Percentiles rank a stretch among this genome's conserved stretches.
phyloP scores from a whole-genome alignment of 2,329 filamentous ascomycete species.

The Chrysoporthe cubensis region DNA sequence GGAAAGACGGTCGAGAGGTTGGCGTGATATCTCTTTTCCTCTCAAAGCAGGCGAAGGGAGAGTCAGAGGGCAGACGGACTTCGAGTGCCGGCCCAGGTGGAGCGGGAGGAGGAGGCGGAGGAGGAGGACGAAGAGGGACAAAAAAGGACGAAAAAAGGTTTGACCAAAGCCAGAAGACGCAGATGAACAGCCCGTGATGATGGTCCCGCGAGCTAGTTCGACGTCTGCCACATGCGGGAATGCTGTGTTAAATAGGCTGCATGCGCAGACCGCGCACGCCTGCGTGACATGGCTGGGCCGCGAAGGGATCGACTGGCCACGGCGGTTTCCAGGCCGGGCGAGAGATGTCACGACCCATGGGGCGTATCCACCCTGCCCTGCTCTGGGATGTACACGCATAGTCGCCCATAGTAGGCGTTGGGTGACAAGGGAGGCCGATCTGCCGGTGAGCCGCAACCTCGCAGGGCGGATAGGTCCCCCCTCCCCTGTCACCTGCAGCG shows the following conservation, averaged over 20 bases:
- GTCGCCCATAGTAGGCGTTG: not conserved
- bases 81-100: conserved; percentile 9
- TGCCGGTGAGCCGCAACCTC: conserved; percentile 24
- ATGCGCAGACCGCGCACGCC: conserved; percentile 9
- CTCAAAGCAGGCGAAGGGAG: conserved; percentile 9
- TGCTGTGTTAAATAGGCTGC: conserved; percentile 29
- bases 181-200: conserved; percentile 5
- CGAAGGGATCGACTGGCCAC: conserved; percentile 14
- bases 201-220: not conserved
- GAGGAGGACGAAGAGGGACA: conserved; percentile 3
- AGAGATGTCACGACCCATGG: conserved; percentile 8
- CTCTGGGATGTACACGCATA: too few species aligned
- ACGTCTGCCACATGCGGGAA: conserved; percentile 24
- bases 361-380: not conserved
- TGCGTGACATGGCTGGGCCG: conserved; percentile 15
- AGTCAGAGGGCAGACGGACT: conserved; percentile 18
- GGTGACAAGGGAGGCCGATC: conserved; percentile 24
- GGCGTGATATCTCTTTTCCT: not conserved
- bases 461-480: not conserved
- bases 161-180: conserved; percentile 6
- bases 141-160: too few species aligned
- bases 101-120: not conserved
- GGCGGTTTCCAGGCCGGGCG: conserved; percentile 14
- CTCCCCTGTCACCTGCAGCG: not conserved
- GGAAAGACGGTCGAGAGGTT: conserved; percentile 36